Conservation (phyloP, 257 asterid species). For the Orobanche coerulescens region DNA sequence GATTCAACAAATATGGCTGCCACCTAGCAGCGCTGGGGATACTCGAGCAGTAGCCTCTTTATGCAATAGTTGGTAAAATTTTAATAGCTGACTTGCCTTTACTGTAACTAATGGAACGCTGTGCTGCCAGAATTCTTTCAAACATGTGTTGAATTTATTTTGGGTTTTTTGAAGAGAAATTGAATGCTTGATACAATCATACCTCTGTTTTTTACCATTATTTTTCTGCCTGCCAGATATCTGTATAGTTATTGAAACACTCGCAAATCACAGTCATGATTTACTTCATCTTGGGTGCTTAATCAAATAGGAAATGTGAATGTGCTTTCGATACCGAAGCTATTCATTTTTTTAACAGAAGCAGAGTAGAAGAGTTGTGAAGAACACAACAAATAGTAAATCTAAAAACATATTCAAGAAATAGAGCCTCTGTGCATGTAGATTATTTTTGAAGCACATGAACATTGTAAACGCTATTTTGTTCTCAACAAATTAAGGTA, state of each 20-base stretch:
- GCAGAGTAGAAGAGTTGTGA: slow-evolving; percentile 1
- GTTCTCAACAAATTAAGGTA: neutral
- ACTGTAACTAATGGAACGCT: neutral
- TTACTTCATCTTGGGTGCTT: neutral
- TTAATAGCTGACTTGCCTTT: neutral
- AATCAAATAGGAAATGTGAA: neutral
- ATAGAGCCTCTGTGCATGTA: neutral
- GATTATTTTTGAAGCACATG: neutral
- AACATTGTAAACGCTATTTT: neutral
- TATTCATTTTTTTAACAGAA: neutral
- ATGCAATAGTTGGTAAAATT: neutral
- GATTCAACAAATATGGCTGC: neutral
- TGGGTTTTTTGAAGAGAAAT: neutral
- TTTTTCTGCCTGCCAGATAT: neutral
- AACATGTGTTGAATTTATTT: neutral
- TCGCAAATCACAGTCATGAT: neutral
- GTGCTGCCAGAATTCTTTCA: neutral
- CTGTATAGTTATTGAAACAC: neutral
- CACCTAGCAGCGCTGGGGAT: neutral
- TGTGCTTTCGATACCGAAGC: neutral
- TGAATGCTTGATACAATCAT: slow-evolving; percentile 2
- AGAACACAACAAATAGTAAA: neutral
- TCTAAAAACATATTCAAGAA: neutral
- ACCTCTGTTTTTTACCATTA: neutral
- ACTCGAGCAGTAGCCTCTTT: neutral